These are phyloP conservation scores for Neurospora sp. DNA, from an alignment of 495 filamentous ascomycete species.

Conservation along the genomic window DNA sequence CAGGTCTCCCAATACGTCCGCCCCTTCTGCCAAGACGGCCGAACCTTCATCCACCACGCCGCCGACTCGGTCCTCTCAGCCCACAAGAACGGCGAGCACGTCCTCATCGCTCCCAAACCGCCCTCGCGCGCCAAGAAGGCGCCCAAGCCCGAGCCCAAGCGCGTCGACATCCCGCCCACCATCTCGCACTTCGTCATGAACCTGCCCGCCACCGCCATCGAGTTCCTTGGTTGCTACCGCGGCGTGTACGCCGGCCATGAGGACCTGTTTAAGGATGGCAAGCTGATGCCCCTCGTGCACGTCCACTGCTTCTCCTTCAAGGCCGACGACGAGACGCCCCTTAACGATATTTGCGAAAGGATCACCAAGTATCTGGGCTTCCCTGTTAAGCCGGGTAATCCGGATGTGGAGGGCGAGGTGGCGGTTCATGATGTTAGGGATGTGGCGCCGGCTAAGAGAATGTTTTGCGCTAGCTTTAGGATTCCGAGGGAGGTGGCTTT, in stretches of 20 bases:
- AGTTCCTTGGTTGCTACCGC: constrained; percentile 75
- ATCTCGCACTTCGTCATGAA: constrained; percentile 96
- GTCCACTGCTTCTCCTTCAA: constrained; percentile 83
- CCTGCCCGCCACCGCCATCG: constrained; percentile 77
- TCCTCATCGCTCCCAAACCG: constrained; percentile 29
- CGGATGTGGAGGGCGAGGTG: constrained; percentile 45
- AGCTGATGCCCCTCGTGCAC: constrained; percentile 85
- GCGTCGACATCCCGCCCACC: constrained; percentile 48
- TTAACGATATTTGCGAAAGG: constrained; percentile 55
- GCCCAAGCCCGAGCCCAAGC: constrained; percentile 26
- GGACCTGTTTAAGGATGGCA: too few relatives aligned
- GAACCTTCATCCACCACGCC: constrained; percentile 62
- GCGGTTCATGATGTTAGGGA: constrained; percentile 69
- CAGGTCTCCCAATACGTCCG: constrained; percentile 64
- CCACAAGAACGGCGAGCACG: constrained; percentile 34
- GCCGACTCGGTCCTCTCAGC: constrained; percentile 50
- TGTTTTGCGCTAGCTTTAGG: constrained; percentile 92
- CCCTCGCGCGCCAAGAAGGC: constrained; percentile 25
- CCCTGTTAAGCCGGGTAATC: constrained; percentile 48
- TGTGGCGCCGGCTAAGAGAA: constrained; percentile 86
- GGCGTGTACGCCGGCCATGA: constrained; percentile 67
- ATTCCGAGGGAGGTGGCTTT: constrained; percentile 78
- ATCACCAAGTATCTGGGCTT: constrained; percentile 51
- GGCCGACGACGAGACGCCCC: constrained; percentile 50
- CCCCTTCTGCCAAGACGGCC: constrained; percentile 70